Base-by-base conservation (phyloP, 1,284 basidiomycete species). In the Cryptococcus sp. region DNA sequence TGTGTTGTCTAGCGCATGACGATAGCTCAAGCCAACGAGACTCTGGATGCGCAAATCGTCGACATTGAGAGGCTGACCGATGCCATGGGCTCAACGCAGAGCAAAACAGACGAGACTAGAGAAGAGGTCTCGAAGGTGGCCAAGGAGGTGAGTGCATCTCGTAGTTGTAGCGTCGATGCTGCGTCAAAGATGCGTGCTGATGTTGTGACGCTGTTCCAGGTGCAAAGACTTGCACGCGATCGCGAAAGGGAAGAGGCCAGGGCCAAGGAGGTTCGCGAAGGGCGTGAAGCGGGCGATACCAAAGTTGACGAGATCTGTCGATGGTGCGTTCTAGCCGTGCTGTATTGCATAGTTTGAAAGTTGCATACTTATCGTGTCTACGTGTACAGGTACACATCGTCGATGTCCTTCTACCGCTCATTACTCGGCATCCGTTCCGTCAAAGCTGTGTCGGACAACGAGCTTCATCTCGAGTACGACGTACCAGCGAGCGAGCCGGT, bases 41-140 rank as follows among this genome's bases (percentile, higher is more conserved):
- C 86, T 58, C 83, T 91, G 3, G 85, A 86, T 11, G 81, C 82
- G 17, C 90, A 92, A 68, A 84, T 87, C 15, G 81, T 77, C 11
- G 84, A 89, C 70, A 88, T 93, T 84, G 86, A 90, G 69, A 77
- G 74, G n/a, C 78, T 89, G 35, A 85, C 84, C 46, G 86, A 88
- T 48, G 81, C 85, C 51, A 75, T 84, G 10, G 81, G 82, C 49
- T 64, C 66, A 11, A 68, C 83, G 20, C 81, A 81, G 20, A 70
- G 73, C 42, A 73, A 72, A 50, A 81, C 87, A n/a, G 83, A 84
- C 19, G 78, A 75, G 5, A 79, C 84, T 17, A 85, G 86, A 65
- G 83, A 83, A 25, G 79, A 80, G 23, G 77, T 91, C 22, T 86
- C 87, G 66, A 75, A 72, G 3, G 82, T 81, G 17, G 82, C 84